Evolutionary conservation across 208 protist genomes (phyloP).

Genomic region (Trypanosoma mega): DNA sequence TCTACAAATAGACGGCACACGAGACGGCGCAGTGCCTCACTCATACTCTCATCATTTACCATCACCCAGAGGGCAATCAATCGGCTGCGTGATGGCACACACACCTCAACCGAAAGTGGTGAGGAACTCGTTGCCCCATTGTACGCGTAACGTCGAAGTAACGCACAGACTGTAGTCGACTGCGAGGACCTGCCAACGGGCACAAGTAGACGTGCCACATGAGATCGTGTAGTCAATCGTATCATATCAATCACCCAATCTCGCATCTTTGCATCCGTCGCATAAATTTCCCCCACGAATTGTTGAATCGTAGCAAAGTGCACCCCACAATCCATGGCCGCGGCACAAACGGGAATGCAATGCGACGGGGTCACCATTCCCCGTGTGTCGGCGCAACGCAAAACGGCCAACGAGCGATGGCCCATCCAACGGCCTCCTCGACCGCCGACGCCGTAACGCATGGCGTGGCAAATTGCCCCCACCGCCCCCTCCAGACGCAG

Average conservation of each 20-base stretch:
- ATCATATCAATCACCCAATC: slow-evolving; percentile 49
- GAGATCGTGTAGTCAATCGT: slow-evolving; percentile 27
- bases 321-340: slow-evolving; percentile 50
- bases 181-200: slow-evolving; percentile 1
- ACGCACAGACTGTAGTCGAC: background rate
- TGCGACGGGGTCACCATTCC: slow-evolving; percentile 36
- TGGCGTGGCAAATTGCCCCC: slow-evolving; percentile 35
- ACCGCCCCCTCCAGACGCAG: slow-evolving; percentile 28
- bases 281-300: slow-evolving; percentile 31
- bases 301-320: slow-evolving; percentile 56
- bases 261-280: slow-evolving; percentile 11
- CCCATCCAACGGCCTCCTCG: slow-evolving; percentile 49
- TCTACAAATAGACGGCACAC: slow-evolving; percentile 43
- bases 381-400: slow-evolving; percentile 24
- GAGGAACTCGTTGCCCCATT: background rate
- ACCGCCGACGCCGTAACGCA: slow-evolving; percentile 26
- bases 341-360: slow-evolving; percentile 42
- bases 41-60: slow-evolving; percentile 29
- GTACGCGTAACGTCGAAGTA: slow-evolving; percentile 10
- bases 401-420: slow-evolving; percentile 48
- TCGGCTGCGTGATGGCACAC: slow-evolving; percentile 46
- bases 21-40: slow-evolving; percentile 32
- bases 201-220: slow-evolving; percentile 12
- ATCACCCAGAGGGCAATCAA: slow-evolving; percentile 58
- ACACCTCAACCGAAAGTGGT: slow-evolving; percentile 20